phyloP scores from a whole-genome alignment of 1,284 basidiomycete species.

The Peniophora sp. region DNA sequence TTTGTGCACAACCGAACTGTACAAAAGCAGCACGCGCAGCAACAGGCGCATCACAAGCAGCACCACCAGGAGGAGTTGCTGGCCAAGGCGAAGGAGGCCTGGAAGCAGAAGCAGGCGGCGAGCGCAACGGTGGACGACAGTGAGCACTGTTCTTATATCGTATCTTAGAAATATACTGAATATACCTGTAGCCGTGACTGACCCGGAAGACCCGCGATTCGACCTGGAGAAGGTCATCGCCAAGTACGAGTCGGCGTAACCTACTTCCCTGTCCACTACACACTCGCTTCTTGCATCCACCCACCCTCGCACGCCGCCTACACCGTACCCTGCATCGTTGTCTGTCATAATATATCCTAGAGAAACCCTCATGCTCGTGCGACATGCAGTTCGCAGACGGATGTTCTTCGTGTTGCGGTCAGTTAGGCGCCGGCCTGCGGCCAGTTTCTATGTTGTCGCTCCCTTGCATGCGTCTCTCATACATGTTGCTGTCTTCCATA shows the following conservation, averaged over 20 bases:
- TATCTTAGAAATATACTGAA: conserved; percentile 8
- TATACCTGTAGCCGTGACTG: conserved; percentile 62
- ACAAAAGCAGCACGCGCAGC: conserved; percentile 73
- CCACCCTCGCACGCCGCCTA: conserved; percentile 10
- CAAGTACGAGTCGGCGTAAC: conserved; percentile 62
- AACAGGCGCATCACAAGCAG: conserved; percentile 60
- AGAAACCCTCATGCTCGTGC: too few relatives aligned
- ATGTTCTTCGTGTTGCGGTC: too few relatives aligned
- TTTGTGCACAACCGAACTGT: conserved; percentile 88
- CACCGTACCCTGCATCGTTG: not conserved
- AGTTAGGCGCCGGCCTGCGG: too few relatives aligned
- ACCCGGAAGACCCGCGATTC: conserved; percentile 94
- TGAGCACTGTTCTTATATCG: not conserved
- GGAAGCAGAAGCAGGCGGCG: conserved; percentile 73
- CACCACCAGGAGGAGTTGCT: conserved; percentile 76
- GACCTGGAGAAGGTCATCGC: conserved; percentile 91
- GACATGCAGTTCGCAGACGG: too few relatives aligned
- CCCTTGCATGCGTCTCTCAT: too few relatives aligned
- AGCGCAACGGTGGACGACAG: conserved; percentile 28
- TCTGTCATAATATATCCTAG: not conserved
- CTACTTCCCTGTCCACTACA: conserved; percentile 12
- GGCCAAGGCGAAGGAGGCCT: conserved; percentile 85
- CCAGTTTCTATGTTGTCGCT: too few relatives aligned
- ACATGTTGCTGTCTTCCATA: too few relatives aligned
- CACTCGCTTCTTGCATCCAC: too few relatives aligned